Base-by-base conservation (phyloP, 176 grass and related monocot genomes). In the Ensete glaucum region DNA sequence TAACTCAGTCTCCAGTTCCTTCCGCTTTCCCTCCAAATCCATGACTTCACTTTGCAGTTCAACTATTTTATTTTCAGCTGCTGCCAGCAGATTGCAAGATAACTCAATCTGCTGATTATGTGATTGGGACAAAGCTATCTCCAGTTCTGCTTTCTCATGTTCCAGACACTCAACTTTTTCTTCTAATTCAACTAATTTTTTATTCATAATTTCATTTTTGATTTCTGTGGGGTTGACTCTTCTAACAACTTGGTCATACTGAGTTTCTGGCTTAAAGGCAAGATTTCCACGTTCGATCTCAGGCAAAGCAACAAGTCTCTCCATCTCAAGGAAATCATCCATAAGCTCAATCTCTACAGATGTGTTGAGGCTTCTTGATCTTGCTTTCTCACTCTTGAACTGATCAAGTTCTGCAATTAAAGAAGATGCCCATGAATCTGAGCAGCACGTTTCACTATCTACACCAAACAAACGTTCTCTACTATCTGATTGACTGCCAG, bases 241-340 rank as follows among this genome's bases (percentile, higher is more conserved):
- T 51, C 19, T 65, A 56, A 60, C 48, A 83, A 80, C 69, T 58
- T 67, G 80, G 59, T 88, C 80, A 80, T 78, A 88, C 79, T 83
- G 85, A 82, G 83, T 84, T 80, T 88, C 85, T 13, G 59, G 52
- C 64, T 81, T 78, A 60, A 85, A 54, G 72, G 73, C 81, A 76
- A 73, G 85, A 57, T 74, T 83, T 11, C 23, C 27, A 73, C 1
- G 29, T 34, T 89, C 86, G 59, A 64, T 55, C 58, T 94, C 90
- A 27, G 86, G 78, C 67, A 90, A 83, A 76, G 90, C 82, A 22
- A 77, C 96, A 10, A 99, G 79, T 71, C 87, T 97, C 81, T 97
- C 93, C 93, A 97, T 97, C 85, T 97, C 93, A 74, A 97, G 80
- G 83, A 97, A 97, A 79, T 97, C 93, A 97, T 97, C 93, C 93